Conservation (phyloP, 2,329 filamentous ascomycete genomes). For the Mollisiaceae sp. region DNA sequence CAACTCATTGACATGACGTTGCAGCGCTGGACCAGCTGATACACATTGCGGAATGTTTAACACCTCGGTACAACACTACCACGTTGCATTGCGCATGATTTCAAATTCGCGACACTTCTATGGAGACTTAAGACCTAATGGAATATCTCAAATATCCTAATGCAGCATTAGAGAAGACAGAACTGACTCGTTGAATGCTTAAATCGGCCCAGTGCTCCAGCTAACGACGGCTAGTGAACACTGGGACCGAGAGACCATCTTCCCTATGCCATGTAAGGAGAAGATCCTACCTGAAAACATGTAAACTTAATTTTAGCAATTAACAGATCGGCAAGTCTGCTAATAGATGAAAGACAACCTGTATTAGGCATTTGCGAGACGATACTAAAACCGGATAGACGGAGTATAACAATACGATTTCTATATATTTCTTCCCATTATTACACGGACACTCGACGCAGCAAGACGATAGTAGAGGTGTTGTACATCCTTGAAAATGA, state of each 20-base stretch:
- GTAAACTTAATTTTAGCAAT: slow-evolving; percentile 8
- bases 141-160: not conserved
- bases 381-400: not conserved
- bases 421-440: not conserved
- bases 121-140: not conserved
- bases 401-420: not conserved
- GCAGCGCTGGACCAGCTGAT: not conserved
- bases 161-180: not conserved
- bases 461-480: not conserved
- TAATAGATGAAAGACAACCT: not conserved
- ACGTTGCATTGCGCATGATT: not conserved
- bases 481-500: not conserved
- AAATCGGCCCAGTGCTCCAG: not conserved
- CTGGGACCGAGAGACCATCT: not conserved
- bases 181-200: not conserved
- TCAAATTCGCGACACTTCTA: not conserved
- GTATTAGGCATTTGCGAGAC: not conserved
- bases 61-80: not conserved
- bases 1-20: not conserved
- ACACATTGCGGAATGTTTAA: not conserved
- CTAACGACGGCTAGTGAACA: not conserved
- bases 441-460: not conserved
- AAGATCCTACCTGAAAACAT: slow-evolving; percentile 6
- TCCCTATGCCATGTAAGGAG: not conserved
- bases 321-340: not conserved